Percentiles rank a stretch among this genome's conserved stretches.
Evolutionary conservation across 768 basidiomycete genomes (phyloP).

Genomic region (Pisolithus marmoratus): DNA sequence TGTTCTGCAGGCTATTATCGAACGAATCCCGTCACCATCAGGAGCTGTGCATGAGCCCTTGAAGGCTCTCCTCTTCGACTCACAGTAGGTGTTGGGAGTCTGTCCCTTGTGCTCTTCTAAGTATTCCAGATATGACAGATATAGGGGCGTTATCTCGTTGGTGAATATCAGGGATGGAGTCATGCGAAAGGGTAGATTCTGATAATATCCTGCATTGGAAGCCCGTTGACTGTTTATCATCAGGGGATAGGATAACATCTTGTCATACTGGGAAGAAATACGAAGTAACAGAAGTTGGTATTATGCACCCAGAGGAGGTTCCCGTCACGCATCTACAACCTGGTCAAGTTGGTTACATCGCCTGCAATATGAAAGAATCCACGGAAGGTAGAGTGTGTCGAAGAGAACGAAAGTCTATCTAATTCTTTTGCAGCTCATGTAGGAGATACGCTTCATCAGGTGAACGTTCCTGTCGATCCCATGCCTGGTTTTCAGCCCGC

Average conservation of each 20-base stretch:
- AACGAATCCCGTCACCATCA: conserved; percentile 77
- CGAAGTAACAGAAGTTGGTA: conserved; percentile 82
- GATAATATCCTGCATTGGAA: neutral
- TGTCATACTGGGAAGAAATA: conserved; percentile 83
- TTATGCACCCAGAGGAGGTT: conserved; percentile 88
- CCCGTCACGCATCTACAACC: conserved; percentile 60
- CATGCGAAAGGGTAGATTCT: conserved; percentile 64
- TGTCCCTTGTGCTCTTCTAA: conserved; percentile 4
- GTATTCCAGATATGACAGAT: conserved; percentile 77
- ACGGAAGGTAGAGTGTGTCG: conserved; percentile 61
- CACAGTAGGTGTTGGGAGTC: conserved; percentile 50
- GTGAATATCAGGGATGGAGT: conserved; percentile 77
- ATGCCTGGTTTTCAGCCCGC: conserved; percentile 89
- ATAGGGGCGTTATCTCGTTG: conserved; percentile 92
- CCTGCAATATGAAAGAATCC: conserved; percentile 98
- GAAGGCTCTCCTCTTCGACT: conserved; percentile 90
- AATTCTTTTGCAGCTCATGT: conserved; percentile 60
- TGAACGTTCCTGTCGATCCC: conserved; percentile 68
- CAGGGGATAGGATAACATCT: conserved; percentile 88
- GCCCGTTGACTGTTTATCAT: neutral
- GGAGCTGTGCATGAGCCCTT: conserved; percentile 50
- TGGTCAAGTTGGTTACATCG: conserved; percentile 84
- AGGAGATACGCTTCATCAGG: conserved; percentile 85
- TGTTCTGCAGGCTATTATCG: conserved; percentile 75
- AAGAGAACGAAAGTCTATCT: neutral